Percentiles rank a stretch among this genome's conserved stretches.
phyloP scores from a whole-genome alignment of 2,329 filamentous ascomycete species.

The Daldinia eschscholtzii region DNA sequence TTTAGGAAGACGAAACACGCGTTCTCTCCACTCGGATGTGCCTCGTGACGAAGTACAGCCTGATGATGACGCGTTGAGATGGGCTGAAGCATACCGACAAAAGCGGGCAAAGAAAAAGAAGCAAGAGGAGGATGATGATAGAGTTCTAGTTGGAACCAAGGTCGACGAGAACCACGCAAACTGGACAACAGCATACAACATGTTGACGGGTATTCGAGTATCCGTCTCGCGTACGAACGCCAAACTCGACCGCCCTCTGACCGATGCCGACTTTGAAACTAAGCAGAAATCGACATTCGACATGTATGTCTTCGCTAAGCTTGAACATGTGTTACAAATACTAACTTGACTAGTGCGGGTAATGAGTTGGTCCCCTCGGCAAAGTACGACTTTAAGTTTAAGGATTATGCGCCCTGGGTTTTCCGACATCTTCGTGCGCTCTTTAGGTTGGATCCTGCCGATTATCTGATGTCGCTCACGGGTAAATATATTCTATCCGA shows the following conservation, averaged over 20 bases:
- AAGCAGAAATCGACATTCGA: conserved; percentile 99
- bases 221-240: conserved; percentile 96
- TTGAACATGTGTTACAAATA: conserved; percentile 15
- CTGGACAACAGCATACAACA: conserved; percentile 98
- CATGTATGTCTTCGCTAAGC: conserved; percentile 73
- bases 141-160: conserved; percentile 95
- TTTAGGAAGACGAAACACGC: conserved; percentile 82
- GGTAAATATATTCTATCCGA: conserved; percentile 99
- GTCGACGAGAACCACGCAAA: conserved; percentile 98
- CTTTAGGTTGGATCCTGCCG: conserved; percentile 93
- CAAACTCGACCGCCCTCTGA: conserved; percentile 91
- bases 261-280: conserved; percentile 90
- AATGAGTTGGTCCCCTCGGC: conserved; percentile 97
- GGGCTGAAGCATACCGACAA: conserved; percentile 92
- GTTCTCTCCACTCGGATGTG: conserved; percentile 86
- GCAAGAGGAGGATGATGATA: conserved; percentile 91
- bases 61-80: conserved; percentile 91
- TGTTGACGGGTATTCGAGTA: conserved; percentile 98
- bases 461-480: conserved; percentile 97
- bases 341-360: conserved; percentile 75
- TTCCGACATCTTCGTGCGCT: conserved; percentile 90
- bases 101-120: conserved; percentile 90
- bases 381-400: conserved; percentile 99
- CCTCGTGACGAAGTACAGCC: conserved; percentile 85
- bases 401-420: conserved; percentile 99